Evolutionary conservation across 768 basidiomycete species (phyloP).

Genomic region (Rhizopogon vesiculosus): DNA sequence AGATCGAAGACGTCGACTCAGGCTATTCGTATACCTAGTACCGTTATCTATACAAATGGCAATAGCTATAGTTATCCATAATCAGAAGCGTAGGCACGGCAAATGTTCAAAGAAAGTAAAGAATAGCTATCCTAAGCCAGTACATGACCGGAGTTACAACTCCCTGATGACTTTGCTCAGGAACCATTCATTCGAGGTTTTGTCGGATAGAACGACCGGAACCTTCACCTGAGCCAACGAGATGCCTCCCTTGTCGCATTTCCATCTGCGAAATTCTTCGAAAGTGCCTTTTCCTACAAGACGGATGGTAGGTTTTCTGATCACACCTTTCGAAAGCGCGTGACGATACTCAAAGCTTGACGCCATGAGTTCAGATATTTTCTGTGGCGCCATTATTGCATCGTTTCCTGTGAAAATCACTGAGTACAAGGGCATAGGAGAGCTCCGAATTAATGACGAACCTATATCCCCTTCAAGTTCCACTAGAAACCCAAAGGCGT

Average conservation of each 20-base stretch:
- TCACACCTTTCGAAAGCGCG: neutral
- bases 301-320: constrained; percentile 5
- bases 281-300: constrained; percentile 3
- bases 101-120: too few species aligned
- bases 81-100: too few species aligned
- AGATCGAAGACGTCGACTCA: too few species aligned
- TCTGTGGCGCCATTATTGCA: neutral
- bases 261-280: neutral
- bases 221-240: constrained; percentile 1
- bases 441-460: neutral
- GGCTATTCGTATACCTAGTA: too few species aligned
- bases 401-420: neutral
- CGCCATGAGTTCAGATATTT: neutral
- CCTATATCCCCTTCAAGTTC: constrained; percentile 6
- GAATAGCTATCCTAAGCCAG: too few species aligned
- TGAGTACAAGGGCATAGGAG: neutral
- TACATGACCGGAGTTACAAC: neutral
- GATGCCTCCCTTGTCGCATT: neutral
- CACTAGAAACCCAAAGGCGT: constrained; percentile 7
- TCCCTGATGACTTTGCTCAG: constrained; percentile 12
- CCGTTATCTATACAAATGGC: too few species aligned
- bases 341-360: neutral
- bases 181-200: constrained; percentile 11
- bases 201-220: constrained; percentile 6
- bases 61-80: too few species aligned